These are phyloP conservation scores for Diaporthe sp. DNA, from an alignment of 2,329 filamentous ascomycete species.

Conservation along the genomic window DNA sequence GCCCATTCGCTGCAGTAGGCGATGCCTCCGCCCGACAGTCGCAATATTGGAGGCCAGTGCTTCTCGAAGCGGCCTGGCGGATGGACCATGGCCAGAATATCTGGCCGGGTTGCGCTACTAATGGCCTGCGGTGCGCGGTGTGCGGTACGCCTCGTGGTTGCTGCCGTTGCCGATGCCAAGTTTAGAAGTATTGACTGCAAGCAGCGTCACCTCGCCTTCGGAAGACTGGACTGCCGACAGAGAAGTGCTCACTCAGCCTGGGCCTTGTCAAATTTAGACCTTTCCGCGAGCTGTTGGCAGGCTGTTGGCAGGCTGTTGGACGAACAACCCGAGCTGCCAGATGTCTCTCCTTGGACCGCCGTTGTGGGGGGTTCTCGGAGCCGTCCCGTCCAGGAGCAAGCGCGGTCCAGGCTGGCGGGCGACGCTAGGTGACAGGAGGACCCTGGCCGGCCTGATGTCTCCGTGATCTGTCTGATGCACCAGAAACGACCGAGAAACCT, in stretches of 20 bases:
- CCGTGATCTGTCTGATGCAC: conserved; percentile 23
- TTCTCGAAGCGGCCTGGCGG: conserved; percentile 31
- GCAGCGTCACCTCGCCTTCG: conserved; percentile 17
- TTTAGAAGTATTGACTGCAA: conserved; percentile 27
- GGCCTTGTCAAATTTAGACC: conserved; percentile 10
- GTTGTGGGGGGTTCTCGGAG: conserved; percentile 14
- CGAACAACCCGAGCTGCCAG: not conserved
- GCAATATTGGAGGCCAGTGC: conserved; percentile 30
- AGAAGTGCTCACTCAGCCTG: conserved; percentile 27
- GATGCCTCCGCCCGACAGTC: conserved; percentile 33
- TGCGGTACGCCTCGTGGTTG: conserved; percentile 10
- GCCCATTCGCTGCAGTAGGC: conserved; percentile 23
- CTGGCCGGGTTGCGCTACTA: conserved; percentile 21
- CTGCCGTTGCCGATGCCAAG: conserved; percentile 19
- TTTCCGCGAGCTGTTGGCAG: not conserved
- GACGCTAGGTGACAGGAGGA: conserved; percentile 14
- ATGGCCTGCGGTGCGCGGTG: conserved; percentile 4
- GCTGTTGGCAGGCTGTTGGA: not conserved
- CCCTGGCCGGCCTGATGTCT: not conserved
- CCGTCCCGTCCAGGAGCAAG: conserved; percentile 1
- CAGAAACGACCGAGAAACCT: conserved; percentile 29
- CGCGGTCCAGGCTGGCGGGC: conserved; percentile 13
- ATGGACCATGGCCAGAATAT: conserved; percentile 21
- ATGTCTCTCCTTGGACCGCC: conserved; percentile 2
- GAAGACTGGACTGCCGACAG: conserved; percentile 13